Conservation (phyloP, 352 stramenopile species). For the Phytophthora fragariaefolia region DNA sequence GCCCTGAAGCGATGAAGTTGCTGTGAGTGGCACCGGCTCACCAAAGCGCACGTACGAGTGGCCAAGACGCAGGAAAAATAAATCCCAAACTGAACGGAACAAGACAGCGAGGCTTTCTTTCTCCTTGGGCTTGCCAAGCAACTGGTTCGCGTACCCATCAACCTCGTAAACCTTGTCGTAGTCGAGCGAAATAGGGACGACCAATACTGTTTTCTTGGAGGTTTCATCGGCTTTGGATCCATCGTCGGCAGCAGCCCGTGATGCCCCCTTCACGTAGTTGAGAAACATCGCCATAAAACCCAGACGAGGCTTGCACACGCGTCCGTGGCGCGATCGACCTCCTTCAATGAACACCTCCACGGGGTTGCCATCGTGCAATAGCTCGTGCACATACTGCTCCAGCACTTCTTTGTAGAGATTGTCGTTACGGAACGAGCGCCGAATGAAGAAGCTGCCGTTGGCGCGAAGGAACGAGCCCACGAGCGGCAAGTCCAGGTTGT, state of each 20-base stretch:
- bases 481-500: slow-evolving; percentile 88
- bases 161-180: slow-evolving; percentile 92
- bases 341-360: slow-evolving; percentile 92
- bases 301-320: slow-evolving; percentile 73
- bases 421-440: slow-evolving; percentile 77
- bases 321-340: slow-evolving; percentile 81
- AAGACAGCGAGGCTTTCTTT: slow-evolving; percentile 81
- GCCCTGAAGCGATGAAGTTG: slow-evolving; percentile 50
- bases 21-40: slow-evolving; percentile 64
- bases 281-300: slow-evolving; percentile 82
- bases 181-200: slow-evolving; percentile 89
- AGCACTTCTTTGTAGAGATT: slow-evolving; percentile 87
- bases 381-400: slow-evolving; percentile 84
- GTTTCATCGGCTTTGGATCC: slow-evolving; percentile 17
- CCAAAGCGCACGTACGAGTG: slow-evolving; percentile 90
- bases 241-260: slow-evolving; percentile 8
- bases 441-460: slow-evolving; percentile 92
- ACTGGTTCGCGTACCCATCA: slow-evolving; percentile 85
- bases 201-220: slow-evolving; percentile 59
- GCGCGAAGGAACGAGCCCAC: slow-evolving; percentile 83
- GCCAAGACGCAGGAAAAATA: slow-evolving; percentile 79
- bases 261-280: slow-evolving; percentile 50
- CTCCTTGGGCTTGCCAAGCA: slow-evolving; percentile 87
- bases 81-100: slow-evolving; percentile 72
- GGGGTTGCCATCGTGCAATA: slow-evolving; percentile 80